A percentile compares a stretch with the other conserved stretches of the same genome.
Conservation (phyloP, 2,329 filamentous ascomycete species). For the Colletotrichum sp. region DNA sequence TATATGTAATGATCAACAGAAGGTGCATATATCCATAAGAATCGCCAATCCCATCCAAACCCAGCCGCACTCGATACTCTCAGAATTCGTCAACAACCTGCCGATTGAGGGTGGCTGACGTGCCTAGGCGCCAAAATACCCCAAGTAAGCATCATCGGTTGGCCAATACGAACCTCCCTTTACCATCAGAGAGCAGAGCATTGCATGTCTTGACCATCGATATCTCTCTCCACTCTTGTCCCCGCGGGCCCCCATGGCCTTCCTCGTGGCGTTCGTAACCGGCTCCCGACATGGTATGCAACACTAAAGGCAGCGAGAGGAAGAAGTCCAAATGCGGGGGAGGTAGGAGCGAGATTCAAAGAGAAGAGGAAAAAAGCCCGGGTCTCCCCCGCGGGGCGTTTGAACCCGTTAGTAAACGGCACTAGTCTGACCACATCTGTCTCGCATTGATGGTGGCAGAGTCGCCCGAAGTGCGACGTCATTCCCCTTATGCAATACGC, state of each 20-base stretch:
- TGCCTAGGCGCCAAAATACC: background rate
- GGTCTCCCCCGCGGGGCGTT: conserved; percentile 1
- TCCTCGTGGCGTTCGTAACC: background rate
- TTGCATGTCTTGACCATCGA: background rate
- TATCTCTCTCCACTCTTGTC: background rate
- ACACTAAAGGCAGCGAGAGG: background rate
- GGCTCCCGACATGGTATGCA: background rate
- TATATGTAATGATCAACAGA: background rate
- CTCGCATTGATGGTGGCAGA: conserved; percentile 17
- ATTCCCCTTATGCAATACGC: conserved; percentile 3
- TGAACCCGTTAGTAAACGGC: background rate
- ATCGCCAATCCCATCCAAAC: background rate
- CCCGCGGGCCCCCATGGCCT: background rate
- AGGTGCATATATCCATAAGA: background rate
- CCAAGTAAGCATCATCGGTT: background rate
- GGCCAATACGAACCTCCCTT: background rate
- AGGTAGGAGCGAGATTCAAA: background rate
- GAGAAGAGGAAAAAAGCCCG: background rate
- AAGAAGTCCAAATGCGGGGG: background rate
- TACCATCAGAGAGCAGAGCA: background rate
- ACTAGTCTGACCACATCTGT: conserved; percentile 12
- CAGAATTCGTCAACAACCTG: background rate
- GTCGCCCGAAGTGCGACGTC: conserved; percentile 17
- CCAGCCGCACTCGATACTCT: background rate
- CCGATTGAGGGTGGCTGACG: background rate